Conservation (phyloP, 257 asterid genomes). For the Mentha longifolia region DNA sequence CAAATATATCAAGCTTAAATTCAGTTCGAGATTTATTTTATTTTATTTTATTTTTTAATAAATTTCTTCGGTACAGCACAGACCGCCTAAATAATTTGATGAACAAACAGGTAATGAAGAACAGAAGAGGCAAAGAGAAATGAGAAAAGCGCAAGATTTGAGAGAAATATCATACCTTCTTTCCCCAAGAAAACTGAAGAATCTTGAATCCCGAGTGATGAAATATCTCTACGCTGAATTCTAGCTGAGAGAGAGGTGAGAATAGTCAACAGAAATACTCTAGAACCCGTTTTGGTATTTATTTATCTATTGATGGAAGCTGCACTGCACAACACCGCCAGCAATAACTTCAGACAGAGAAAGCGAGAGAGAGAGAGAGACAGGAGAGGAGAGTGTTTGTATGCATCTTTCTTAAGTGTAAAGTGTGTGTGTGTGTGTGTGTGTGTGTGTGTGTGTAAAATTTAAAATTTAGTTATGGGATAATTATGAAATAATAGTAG, state of each 20-base stretch:
- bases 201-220: constrained; percentile 27
- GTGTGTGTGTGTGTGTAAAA: constrained; percentile 8
- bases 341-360: constrained; percentile 26
- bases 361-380: constrained; percentile 26
- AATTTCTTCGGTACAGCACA: too few species aligned
- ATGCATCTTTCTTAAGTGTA: neutral
- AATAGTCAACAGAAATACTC: constrained; percentile 2
- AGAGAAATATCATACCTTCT: constrained; percentile 36
- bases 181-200: constrained; percentile 12
- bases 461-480: constrained; percentile 31
- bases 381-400: too few species aligned
- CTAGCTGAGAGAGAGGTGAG: neutral
- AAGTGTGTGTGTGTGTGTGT: too few species aligned
- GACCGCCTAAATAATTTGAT: neutral
- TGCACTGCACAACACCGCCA: constrained; percentile 26
- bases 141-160: neutral
- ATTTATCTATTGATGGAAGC: constrained; percentile 32
- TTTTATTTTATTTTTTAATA: too few species aligned
- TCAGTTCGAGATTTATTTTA: neutral
- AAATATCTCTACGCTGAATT: constrained; percentile 4
- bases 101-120: constrained; percentile 21
- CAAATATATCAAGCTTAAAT: neutral
- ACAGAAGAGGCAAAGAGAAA: neutral
- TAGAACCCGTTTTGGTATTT: neutral
- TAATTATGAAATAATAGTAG: too few species aligned